These are phyloP conservation scores for Gynochthodes officinalis DNA, from an alignment of 257 asterid species.

Conservation along the genomic window DNA sequence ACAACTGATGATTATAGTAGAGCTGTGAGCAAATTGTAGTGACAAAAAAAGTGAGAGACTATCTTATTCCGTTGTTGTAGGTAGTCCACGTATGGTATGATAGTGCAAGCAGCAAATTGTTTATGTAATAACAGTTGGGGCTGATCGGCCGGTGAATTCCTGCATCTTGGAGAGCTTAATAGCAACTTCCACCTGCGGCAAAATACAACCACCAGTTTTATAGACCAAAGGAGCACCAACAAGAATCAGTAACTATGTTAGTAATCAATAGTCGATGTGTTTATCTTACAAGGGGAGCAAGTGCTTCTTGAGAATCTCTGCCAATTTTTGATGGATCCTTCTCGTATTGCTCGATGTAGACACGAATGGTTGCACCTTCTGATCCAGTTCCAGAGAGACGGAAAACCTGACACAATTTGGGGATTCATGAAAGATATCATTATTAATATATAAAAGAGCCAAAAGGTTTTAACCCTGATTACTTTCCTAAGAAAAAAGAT, in stretches of 20 bases:
- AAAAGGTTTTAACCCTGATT: background rate
- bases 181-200: constrained; percentile 79
- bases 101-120: background rate
- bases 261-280: too few species aligned
- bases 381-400: constrained; percentile 99
- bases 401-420: constrained; percentile 58
- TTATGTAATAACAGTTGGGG: constrained; percentile 91
- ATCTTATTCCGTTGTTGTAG: background rate
- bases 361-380: constrained; percentile 96
- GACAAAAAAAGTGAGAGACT: background rate
- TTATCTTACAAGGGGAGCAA: constrained; percentile 71
- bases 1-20: background rate
- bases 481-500: background rate
- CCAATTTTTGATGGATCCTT: constrained; percentile 79
- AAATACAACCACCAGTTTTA: constrained; percentile 8
- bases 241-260: too few species aligned
- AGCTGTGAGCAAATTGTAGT: background rate
- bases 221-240: background rate
- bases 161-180: constrained; percentile 86
- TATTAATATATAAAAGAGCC: background rate
- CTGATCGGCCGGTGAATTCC: constrained; percentile 86
- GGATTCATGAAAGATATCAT: background rate
- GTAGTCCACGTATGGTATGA: background rate
- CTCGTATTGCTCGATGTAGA: constrained; percentile 92
- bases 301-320: constrained; percentile 80